A percentile compares a stretch with the other conserved stretches of the same genome.
Evolutionary conservation across 176 grass and related monocot species (phyloP).

Genomic region (Dactylis glomerata): DNA sequence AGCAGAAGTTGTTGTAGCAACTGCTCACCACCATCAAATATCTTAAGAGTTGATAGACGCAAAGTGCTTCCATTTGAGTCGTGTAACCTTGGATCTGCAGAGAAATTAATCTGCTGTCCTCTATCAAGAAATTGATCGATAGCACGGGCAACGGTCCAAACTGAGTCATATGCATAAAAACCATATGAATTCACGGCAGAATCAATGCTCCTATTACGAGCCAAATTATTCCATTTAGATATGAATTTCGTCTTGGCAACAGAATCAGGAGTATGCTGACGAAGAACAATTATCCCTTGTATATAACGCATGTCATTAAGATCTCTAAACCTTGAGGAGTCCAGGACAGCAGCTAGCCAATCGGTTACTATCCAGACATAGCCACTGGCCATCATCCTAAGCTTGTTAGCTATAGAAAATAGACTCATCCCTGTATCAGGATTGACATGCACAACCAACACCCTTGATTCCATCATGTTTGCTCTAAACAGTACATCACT

Average conservation of each 20-base stretch:
- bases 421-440: conserved; percentile 64
- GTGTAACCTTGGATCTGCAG: conserved; percentile 53
- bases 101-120: conserved; percentile 54
- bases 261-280: conserved; percentile 62
- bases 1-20: conserved; percentile 64
- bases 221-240: conserved; percentile 53
- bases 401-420: conserved; percentile 58
- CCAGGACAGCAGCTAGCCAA: conserved; percentile 81
- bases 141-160: conserved; percentile 73
- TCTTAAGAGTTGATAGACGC: conserved; percentile 52
- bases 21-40: conserved; percentile 57
- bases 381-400: conserved; percentile 56
- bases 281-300: conserved; percentile 73
- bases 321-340: conserved; percentile 40
- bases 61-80: conserved; percentile 54
- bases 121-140: conserved; percentile 54
- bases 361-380: conserved; percentile 92
- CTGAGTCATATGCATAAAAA: conserved; percentile 81
- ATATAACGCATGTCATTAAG: conserved; percentile 43
- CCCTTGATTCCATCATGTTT: conserved; percentile 85
- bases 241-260: conserved; percentile 56
- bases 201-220: conserved; percentile 36
- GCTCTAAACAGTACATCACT: conserved; percentile 50
- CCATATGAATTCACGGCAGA: conserved; percentile 61
- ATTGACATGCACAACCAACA: conserved; percentile 82